Evolutionary conservation across 192 early-diverging fungal species (phyloP), one percentile per base, ranked within the genome.

Genomic region (Diversispora eburnea): DNA sequence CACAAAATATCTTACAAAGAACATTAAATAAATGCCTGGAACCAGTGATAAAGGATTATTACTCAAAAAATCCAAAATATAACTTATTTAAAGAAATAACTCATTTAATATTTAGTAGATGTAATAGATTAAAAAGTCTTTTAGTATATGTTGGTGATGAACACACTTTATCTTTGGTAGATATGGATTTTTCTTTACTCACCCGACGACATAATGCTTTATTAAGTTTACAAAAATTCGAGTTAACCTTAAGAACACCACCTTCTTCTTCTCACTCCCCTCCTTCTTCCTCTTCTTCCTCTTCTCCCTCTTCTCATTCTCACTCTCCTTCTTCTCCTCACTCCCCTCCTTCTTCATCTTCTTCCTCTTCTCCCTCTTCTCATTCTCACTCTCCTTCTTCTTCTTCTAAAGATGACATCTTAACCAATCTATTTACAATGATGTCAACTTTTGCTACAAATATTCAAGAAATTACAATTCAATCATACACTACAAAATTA

Each of bases 401-500:
- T 33, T 33, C 25, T 33, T 33, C 25, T 33, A 33, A 33, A 33
- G 25, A 33, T 45, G 39, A 63, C 5, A n/a, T 42, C 8, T 63
- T 63, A 45, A 41, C 13, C 12, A 63, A 63, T 63, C 42, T 63
- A 4, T 63, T 63, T 8, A 42, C 17, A n/a, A 63, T 41, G 5
- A 63, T 63, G 7, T 4, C 61, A 5, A 42, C 7, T 8, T 43
- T 7, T n/a, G 61, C 61, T n/a, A 63, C 61, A 63, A 63, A 63
- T 42, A 63, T 63, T 63, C 61, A 63, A 17, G 39, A 63, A n/a
- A 63, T 63, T 25, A 63, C 12, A 43, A 63, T 63, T 43, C 5
- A 63, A n/a, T 22, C 61, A n/a, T 41, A 63, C 43, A n/a, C 12
- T 17, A 15, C 13, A n/a, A 43, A 43, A 42, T 63, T 63, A 0